Conservation (phyloP, 805 yeast species). For the Barnettozyma sp. region DNA sequence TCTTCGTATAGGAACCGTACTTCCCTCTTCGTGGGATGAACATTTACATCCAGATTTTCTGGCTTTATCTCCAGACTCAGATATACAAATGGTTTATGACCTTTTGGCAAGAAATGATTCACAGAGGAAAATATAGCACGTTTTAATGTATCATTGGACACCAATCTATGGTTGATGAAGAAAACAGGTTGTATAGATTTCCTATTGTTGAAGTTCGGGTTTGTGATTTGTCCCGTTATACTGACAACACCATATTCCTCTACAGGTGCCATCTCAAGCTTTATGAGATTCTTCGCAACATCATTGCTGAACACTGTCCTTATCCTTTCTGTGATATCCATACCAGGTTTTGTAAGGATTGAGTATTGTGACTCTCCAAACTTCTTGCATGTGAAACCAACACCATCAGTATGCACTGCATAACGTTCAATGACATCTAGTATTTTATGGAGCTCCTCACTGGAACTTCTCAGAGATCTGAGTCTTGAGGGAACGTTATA, state of each 20-base stretch:
- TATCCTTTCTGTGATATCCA: slow-evolving; percentile 58
- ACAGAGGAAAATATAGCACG: slow-evolving; percentile 50
- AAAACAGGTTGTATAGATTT: slow-evolving; percentile 62
- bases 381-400: slow-evolving; percentile 76
- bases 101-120: slow-evolving; percentile 61
- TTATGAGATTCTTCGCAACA: slow-evolving; percentile 59
- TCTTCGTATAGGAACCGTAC: slow-evolving; percentile 82
- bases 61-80: slow-evolving; percentile 63
- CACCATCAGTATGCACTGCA: slow-evolving; percentile 61
- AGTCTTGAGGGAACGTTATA: slow-evolving; percentile 80
- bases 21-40: slow-evolving; percentile 93
- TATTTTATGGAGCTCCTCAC: slow-evolving; percentile 71
- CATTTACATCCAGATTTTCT: slow-evolving; percentile 77
- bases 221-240: slow-evolving; percentile 59
- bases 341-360: slow-evolving; percentile 47
- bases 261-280: slow-evolving; percentile 30
- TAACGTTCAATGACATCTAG: slow-evolving; percentile 80
- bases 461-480: slow-evolving; percentile 53
- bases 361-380: slow-evolving; percentile 68
- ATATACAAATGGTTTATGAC: slow-evolving; percentile 70
- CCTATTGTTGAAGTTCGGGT: slow-evolving; percentile 62
- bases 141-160: slow-evolving; percentile 71
- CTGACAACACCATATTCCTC: slow-evolving; percentile 42
- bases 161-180: slow-evolving; percentile 81
- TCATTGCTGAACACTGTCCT: slow-evolving; percentile 63